phyloP scores from a whole-genome alignment of 2,329 filamentous ascomycete species.

The Colletotrichum paranaense region DNA sequence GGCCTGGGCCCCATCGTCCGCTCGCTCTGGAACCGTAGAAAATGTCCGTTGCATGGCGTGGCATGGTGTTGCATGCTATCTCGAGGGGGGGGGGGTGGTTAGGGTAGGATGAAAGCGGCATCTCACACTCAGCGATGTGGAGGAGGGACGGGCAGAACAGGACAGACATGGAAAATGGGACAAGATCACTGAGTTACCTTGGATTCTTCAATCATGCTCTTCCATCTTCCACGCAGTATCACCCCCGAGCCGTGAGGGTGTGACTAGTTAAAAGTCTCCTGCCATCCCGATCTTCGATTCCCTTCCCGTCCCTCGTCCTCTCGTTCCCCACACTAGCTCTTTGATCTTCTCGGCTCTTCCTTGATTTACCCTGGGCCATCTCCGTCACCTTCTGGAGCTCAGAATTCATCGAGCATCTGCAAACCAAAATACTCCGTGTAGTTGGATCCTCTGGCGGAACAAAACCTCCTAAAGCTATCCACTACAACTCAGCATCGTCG shows the following conservation, averaged over 20 bases:
- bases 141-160: neutral
- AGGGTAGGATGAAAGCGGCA: neutral
- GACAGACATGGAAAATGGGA: neutral
- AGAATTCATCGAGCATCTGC: neutral
- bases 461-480: constrained; percentile 27
- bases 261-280: constrained; percentile 14
- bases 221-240: neutral
- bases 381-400: neutral
- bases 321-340: constrained; percentile 22
- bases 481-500: neutral
- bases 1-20: neutral
- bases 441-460: constrained; percentile 13
- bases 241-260: neutral
- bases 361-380: constrained; percentile 18
- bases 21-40: neutral
- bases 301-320: constrained; percentile 15
- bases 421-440: neutral
- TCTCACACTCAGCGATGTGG: neutral
- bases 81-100: neutral
- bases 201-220: neutral
- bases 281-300: constrained; percentile 21
- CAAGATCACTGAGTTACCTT: neutral
- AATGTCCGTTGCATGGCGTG: neutral
- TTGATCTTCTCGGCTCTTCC: neutral
- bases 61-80: neutral